Base-by-base conservation (phyloP, 2,329 filamentous ascomycete species). In the Lachnellula subtilissima region DNA sequence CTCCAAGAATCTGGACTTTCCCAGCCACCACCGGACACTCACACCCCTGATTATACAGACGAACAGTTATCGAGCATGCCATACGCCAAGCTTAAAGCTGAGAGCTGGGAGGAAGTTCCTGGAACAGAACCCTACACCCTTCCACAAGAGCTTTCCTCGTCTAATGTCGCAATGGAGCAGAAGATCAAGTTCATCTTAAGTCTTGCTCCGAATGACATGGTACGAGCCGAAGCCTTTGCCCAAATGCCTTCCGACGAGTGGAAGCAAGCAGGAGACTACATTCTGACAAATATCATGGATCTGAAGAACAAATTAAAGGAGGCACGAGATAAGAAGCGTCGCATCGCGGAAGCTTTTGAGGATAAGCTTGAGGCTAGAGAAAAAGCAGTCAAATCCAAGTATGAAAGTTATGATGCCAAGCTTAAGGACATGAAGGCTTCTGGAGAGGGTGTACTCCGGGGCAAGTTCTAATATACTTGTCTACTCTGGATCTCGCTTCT, bases 201-300 rank as follows among this genome's bases (percentile, higher is more conserved):
- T 17, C 11, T n/a, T n/a, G 37, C 49, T 6, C 19, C 49, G 35
- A 12, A 48, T 7, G 50, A 49, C 2, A 39, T 55, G 0, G 57
- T 46, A 2, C 56, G 60, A 28, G 25, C 42, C 40, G 50, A 56
- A 5, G 64, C 69, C 51, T 69, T 64, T 43, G 53, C 48, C 23
- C 36, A 53, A 5, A 48, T 71, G 46, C 51, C 64, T 4, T 62
- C 57, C 4, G 52, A 57, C 5, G 68, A 71, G 43, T 71, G 68
- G 67, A 67, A 70, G 17, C 51, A 69, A 40, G 59, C 65, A 1
- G 69, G 69, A 5, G 67, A 70, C 22, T 63, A 62, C 50, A 68
- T 71, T 37, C 52, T 69, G n/a, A 52, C 54, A 2, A 58, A 61
- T 35, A 67, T 71, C 23, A 50, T 47, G 2, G 55, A 60, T 4